Evolutionary conservation across 176 grass and related monocot species (phyloP).

Genomic region (Bromus sterilis): DNA sequence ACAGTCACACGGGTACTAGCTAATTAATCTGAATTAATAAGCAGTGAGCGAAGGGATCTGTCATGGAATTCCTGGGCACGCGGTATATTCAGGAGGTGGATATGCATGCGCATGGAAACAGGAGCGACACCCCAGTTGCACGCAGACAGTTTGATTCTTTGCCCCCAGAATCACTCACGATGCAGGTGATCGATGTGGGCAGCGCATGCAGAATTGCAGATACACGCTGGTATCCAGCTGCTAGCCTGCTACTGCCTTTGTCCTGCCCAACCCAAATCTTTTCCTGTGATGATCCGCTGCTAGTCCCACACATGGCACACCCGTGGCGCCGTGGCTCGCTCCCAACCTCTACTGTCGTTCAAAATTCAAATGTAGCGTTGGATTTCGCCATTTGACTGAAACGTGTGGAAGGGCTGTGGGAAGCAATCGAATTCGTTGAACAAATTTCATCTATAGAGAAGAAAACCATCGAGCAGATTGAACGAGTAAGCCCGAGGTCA

Average conservation of each 20-base stretch:
- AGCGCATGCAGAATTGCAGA: too few relatives aligned
- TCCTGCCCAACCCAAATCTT: not conserved
- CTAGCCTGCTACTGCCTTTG: not conserved
- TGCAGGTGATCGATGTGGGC: not conserved
- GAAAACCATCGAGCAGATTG: not conserved
- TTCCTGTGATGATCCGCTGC: not conserved
- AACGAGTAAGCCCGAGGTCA: not conserved
- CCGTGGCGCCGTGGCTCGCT: not conserved
- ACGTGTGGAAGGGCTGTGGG: not conserved
- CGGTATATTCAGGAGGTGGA: not conserved
- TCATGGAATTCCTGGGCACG: not conserved
- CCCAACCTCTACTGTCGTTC: not conserved
- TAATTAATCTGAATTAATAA: not conserved
- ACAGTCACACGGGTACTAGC: not conserved
- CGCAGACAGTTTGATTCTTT: constrained; percentile 19
- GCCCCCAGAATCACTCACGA: not conserved
- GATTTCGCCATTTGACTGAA: not conserved
- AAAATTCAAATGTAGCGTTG: not conserved
- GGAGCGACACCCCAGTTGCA: not conserved
- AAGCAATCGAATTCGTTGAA: not conserved
- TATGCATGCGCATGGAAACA: constrained; percentile 6
- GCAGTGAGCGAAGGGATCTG: not conserved
- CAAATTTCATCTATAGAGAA: not conserved
- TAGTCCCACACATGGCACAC: too few relatives aligned
- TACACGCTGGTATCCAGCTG: not conserved